Evolutionary conservation across 345 rosid species (phyloP), one percentile per base, ranked within the genome.

Genomic region (Stellera chamaejasme): DNA sequence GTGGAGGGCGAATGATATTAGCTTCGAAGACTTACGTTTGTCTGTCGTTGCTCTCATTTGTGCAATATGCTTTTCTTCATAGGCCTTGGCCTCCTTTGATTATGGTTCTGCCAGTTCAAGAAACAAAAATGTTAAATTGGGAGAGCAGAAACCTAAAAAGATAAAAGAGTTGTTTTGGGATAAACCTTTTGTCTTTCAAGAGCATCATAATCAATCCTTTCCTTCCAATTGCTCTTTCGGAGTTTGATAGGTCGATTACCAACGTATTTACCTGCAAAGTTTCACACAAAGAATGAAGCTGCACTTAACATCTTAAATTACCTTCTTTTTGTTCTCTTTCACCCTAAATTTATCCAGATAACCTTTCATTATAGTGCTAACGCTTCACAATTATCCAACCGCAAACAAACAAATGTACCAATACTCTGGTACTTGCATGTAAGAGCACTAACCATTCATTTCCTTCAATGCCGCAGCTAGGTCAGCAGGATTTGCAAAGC

Each of bases 141-240:
- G 39, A 52, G 15, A 60, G 52, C 32, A 56, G 12, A 13, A 6
- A 43, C 0, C 56, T 26, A 13, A 6, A 49, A 55, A 49, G 36
- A 15, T 5, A 49, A 13, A 13, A 45, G n/a, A 51, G 14, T 59
- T 36, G 26, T n/a, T n/a, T 4, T 41, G 27, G 10, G 8, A 46
- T 10, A 42, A 66, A 75, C 99, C 89, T 83, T 93, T 3, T 82
- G 97, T 64, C 79, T 81, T 48, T 52, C 94, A 8, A 84, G 62
- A 52, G 96, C 96, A 2, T 80, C 88, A 53, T 55, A 55, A 52
- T 93, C 97, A 43, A 77, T 93, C 59, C 99, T 82, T 69, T 93
- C 97, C 77, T 72, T 87, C 99, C 99, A 93, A 66, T 86, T 93
- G 80, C 99, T 93, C 78, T 93, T 93, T 10, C 97, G 79, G 54